Conservation (phyloP, 129 eudicot species). For the Flaveria linearis region DNA sequence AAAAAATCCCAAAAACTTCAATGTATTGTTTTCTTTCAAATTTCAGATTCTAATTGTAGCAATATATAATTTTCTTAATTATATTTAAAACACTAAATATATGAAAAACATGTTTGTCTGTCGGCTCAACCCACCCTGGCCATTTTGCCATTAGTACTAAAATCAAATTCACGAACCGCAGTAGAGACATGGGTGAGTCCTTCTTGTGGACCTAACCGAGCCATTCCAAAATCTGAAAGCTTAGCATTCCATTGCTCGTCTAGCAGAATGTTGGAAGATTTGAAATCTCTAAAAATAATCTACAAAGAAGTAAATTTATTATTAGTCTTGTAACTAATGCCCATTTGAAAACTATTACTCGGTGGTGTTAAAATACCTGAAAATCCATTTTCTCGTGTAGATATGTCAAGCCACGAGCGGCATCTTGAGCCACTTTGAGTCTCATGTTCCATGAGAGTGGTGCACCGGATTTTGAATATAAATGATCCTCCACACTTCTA, state of each 20-base stretch:
- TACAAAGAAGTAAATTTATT: slow-evolving; percentile 21
- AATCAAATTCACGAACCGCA: slow-evolving; percentile 56
- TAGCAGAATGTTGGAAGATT: slow-evolving; percentile 85
- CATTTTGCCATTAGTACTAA: background rate
- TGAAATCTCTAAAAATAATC: slow-evolving; percentile 88
- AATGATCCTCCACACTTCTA: slow-evolving; percentile 83
- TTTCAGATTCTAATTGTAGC: too few species aligned
- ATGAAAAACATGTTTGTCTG: slow-evolving; percentile 1
- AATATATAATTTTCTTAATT: too few species aligned
- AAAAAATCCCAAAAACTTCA: too few species aligned
- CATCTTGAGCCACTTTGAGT: slow-evolving; percentile 81
- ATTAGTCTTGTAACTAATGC: background rate
- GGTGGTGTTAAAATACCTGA: slow-evolving; percentile 49
- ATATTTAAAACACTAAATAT: background rate
- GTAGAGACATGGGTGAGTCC: slow-evolving; percentile 87
- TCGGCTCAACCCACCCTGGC: background rate
- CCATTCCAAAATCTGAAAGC: slow-evolving; percentile 93
- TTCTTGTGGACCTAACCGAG: slow-evolving; percentile 80
- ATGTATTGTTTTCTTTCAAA: too few species aligned
- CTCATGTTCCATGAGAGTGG: slow-evolving; percentile 79
- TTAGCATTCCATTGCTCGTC: slow-evolving; percentile 88
- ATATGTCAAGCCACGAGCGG: slow-evolving; percentile 88
- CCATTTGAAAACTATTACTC: background rate
- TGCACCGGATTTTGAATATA: slow-evolving; percentile 46
- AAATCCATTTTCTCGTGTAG: slow-evolving; percentile 88